phyloP scores from a whole-genome alignment of 352 stramenopile species.

The Blastocystis sp. region DNA sequence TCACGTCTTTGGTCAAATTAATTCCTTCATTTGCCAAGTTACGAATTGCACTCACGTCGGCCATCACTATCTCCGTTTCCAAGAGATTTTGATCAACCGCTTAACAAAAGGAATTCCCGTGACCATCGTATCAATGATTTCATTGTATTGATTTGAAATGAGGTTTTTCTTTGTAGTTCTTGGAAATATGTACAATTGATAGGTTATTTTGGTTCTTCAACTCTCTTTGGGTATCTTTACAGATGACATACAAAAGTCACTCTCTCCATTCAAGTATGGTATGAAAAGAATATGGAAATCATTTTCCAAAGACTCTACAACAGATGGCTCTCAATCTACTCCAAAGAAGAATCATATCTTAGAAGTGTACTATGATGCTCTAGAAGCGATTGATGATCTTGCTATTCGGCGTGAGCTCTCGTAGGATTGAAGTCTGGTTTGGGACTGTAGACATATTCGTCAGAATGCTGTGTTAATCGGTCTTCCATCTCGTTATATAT shows the following conservation, averaged over 20 bases:
- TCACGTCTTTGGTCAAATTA: constrained; percentile 44
- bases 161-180: too few relatives aligned
- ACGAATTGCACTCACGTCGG: constrained; percentile 44
- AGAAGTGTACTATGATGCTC: too few relatives aligned
- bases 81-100: not conserved
- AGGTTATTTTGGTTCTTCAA: too few relatives aligned
- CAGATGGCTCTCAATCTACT: too few relatives aligned
- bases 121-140: not conserved
- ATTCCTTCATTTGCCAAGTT: constrained; percentile 53
- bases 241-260: too few relatives aligned
- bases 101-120: not conserved
- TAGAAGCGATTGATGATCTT: too few relatives aligned
- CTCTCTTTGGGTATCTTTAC: too few relatives aligned
- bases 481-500: not conserved
- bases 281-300: too few relatives aligned
- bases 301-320: too few relatives aligned
- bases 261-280: too few relatives aligned
- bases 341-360: too few relatives aligned
- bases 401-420: not conserved
- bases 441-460: not conserved
- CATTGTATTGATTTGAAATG: not conserved
- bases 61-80: not conserved
- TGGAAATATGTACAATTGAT: too few relatives aligned
- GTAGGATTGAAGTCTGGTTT: not conserved
- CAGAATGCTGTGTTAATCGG: not conserved